These are phyloP conservation scores for Penicillium palitans DNA, from an alignment of 2,329 filamentous ascomycete species.

Conservation along the genomic window DNA sequence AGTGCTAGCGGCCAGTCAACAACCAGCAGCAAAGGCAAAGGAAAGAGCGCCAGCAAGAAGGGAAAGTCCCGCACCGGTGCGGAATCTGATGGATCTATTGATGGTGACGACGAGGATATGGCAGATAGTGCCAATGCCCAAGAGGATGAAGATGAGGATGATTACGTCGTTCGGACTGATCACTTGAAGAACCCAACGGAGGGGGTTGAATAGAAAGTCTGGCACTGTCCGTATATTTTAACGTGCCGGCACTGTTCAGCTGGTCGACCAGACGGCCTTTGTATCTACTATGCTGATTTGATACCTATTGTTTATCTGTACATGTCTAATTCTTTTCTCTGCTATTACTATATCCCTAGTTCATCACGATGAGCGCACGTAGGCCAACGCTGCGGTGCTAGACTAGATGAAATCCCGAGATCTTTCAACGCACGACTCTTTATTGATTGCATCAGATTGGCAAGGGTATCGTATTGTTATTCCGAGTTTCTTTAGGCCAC, in stretches of 20 bases:
- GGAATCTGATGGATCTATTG: constrained; percentile 36
- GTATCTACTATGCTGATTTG: constrained; percentile 9
- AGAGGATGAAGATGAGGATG: constrained; percentile 30
- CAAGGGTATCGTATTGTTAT: too few relatives aligned
- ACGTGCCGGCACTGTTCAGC: background rate
- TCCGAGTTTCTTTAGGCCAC: background rate
- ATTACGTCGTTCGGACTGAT: constrained; percentile 11
- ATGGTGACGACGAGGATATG: constrained; percentile 32
- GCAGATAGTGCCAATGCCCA: constrained; percentile 21
- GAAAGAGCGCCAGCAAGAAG: constrained; percentile 33
- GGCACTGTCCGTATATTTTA: background rate
- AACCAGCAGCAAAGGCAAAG: constrained; percentile 31
- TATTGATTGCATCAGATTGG: background rate
- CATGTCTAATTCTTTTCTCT: background rate
- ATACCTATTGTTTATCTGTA: constrained; percentile 6
- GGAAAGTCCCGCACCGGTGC: constrained; percentile 40
- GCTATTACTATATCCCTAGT: background rate
- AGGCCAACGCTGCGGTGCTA: background rate
- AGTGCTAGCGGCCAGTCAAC: constrained; percentile 34
- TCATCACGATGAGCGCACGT: background rate
- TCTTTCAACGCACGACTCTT: background rate
- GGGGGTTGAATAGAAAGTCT: constrained; percentile 1
- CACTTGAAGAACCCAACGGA: constrained; percentile 4
- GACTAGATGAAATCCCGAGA: background rate
- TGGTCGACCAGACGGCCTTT: background rate